Evolutionary conservation across 2,329 filamentous ascomycete genomes (phyloP).

Genomic region (Fusarium virguliforme): DNA sequence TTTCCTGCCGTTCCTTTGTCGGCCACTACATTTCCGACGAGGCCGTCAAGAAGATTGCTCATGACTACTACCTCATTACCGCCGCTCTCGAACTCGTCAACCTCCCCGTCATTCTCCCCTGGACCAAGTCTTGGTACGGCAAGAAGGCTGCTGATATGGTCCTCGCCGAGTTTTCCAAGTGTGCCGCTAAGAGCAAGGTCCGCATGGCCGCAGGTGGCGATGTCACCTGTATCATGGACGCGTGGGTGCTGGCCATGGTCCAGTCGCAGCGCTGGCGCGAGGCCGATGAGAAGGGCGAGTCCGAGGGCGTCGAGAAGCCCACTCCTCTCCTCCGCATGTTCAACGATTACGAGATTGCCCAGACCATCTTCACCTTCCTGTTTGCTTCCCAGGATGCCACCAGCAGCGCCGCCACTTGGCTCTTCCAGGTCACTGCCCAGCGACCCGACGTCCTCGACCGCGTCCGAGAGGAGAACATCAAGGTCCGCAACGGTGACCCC

Average conservation of each 20-base stretch:
- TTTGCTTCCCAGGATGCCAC: slow-evolving; percentile 99
- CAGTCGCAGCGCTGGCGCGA: slow-evolving; percentile 87
- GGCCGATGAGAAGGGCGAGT: slow-evolving; percentile 81
- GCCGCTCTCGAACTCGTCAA: slow-evolving; percentile 97
- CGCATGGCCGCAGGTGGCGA: slow-evolving; percentile 92
- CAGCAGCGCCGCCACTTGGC: slow-evolving; percentile 92
- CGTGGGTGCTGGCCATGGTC: slow-evolving; percentile 91
- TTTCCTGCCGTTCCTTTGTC: slow-evolving; percentile 97
- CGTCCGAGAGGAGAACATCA: slow-evolving; percentile 91
- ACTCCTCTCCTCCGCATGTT: slow-evolving; percentile 87
- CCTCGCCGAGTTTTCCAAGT: slow-evolving; percentile 89
- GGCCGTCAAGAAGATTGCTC: slow-evolving; percentile 92
- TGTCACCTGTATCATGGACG: slow-evolving; percentile 93
- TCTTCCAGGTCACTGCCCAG: slow-evolving; percentile 95
- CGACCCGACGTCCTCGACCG: slow-evolving; percentile 93
- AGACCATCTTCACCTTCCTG: slow-evolving; percentile 95
- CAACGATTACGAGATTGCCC: slow-evolving; percentile 90
- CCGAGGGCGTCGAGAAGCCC: slow-evolving; percentile 84
- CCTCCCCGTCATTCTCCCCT: slow-evolving; percentile 96
- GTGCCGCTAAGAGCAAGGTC: slow-evolving; percentile 92
- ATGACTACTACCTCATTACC: slow-evolving; percentile 98
- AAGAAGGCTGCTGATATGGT: slow-evolving; percentile 97
- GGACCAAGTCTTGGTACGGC: slow-evolving; percentile 96
- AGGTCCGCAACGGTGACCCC: slow-evolving; percentile 81
- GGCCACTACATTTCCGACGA: slow-evolving; percentile 95